Conservation (phyloP, 1,139 yeast species). For the Yamadazyma songkhlaensis region DNA sequence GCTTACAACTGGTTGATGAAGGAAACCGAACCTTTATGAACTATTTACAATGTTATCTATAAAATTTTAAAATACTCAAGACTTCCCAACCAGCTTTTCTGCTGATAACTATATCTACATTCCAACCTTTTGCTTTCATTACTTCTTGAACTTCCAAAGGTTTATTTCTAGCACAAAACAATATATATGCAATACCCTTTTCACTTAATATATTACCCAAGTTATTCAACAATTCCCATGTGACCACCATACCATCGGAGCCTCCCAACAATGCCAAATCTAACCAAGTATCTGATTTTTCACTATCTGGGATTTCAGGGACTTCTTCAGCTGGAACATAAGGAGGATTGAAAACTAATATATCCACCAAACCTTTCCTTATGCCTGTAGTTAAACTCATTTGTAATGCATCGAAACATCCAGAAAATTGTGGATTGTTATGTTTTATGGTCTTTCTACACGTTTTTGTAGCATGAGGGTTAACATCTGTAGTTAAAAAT, state of each 20-base stretch:
- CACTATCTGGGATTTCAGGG: conserved; percentile 53
- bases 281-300: conserved; percentile 62
- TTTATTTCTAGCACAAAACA: conserved; percentile 83
- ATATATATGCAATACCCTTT: conserved; percentile 74
- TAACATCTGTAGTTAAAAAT: conserved; percentile 71
- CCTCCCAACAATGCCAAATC: conserved; percentile 92
- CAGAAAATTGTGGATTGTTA: conserved; percentile 25
- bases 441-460: conserved; percentile 48
- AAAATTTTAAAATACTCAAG: conserved; percentile 64
- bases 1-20: conserved; percentile 37
- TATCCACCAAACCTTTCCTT: conserved; percentile 50
- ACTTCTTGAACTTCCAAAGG: conserved; percentile 56
- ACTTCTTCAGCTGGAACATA: conserved; percentile 83
- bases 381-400: conserved; percentile 56
- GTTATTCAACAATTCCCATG: conserved; percentile 56
- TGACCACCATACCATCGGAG: conserved; percentile 81
- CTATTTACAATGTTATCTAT: conserved; percentile 8
- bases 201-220: conserved; percentile 47
- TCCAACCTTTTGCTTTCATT: conserved; percentile 59
- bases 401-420: conserved; percentile 52
- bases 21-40: conserved; percentile 32
- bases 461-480: conserved; percentile 68
- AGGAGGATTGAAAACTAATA: conserved; percentile 89
- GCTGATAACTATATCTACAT: conserved; percentile 44
- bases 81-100: conserved; percentile 97